Percentiles rank a stretch among this genome's conserved stretches.
These are phyloP conservation scores for Penicillium sp. DNA, from an alignment of 2,329 filamentous ascomycete species.

Conservation along the genomic window DNA sequence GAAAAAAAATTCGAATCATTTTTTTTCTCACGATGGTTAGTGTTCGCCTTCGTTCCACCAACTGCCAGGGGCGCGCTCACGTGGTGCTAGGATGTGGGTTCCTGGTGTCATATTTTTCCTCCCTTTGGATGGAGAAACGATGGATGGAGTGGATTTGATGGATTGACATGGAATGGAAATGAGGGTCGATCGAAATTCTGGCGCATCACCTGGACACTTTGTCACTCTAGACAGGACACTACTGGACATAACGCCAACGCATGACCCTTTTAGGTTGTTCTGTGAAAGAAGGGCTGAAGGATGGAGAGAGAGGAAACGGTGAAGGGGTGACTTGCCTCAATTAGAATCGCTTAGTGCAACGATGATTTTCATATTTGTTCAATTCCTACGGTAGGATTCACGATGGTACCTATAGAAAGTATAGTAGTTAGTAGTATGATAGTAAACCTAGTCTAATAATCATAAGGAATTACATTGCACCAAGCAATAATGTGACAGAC, in stretches of 20 bases:
- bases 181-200: conserved; percentile 8
- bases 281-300: background rate
- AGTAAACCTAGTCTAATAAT: too few relatives aligned
- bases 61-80: conserved; percentile 29
- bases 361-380: background rate
- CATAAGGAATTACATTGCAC: background rate
- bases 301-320: background rate
- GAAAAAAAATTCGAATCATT: background rate
- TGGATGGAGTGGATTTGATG: background rate
- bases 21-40: background rate
- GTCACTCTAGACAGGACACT: conserved; percentile 5
- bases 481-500: background rate
- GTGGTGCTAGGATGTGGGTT: conserved; percentile 24
- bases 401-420: background rate
- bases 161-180: background rate
- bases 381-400: background rate
- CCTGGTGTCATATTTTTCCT: conserved; percentile 9
- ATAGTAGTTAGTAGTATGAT: background rate
- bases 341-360: background rate
- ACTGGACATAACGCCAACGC: conserved; percentile 16
- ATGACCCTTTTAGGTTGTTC: background rate
- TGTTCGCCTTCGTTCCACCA: conserved; percentile 18
- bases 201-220: conserved; percentile 17
- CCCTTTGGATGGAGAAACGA: background rate
- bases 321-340: conserved; percentile 6